A percentile compares a stretch with the other conserved stretches of the same genome.
These are phyloP conservation scores for Metarhizium brunneum DNA, from an alignment of 2,329 filamentous ascomycete species.

Conservation along the genomic window DNA sequence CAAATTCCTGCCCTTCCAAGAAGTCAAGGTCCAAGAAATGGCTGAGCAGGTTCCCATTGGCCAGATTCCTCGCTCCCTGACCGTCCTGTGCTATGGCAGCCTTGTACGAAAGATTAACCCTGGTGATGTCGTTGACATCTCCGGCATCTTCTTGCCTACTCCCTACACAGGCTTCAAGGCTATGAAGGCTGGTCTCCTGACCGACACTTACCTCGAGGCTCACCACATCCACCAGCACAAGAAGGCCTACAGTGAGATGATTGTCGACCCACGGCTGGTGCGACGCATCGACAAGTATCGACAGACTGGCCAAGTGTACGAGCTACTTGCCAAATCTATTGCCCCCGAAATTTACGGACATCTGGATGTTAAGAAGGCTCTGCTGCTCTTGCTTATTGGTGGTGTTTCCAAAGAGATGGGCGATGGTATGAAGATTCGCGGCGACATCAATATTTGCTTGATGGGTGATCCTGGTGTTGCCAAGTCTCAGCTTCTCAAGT, in stretches of 20 bases:
- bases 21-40: slow-evolving; percentile 97
- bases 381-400: slow-evolving; percentile 89
- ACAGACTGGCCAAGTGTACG: slow-evolving; percentile 84
- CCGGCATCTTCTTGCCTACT: slow-evolving; percentile 91
- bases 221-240: slow-evolving; percentile 94
- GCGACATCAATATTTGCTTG: slow-evolving; percentile 95
- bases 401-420: slow-evolving; percentile 95
- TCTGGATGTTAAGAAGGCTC: slow-evolving; percentile 93
- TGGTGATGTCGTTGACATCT: slow-evolving; percentile 87
- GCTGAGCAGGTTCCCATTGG: slow-evolving; percentile 98
- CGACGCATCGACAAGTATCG: slow-evolving; percentile 79
- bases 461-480: slow-evolving; percentile 99
- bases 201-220: slow-evolving; percentile 93
- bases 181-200: slow-evolving; percentile 90
- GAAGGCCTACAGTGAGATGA: slow-evolving; percentile 91
- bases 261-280: slow-evolving; percentile 69
- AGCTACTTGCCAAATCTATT: slow-evolving; percentile 90
- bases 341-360: slow-evolving; percentile 97
- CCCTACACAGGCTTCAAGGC: slow-evolving; percentile 99
- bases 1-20: slow-evolving; percentile 95
- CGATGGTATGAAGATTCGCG: slow-evolving; percentile 97
- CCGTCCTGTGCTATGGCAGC: slow-evolving; percentile 79
- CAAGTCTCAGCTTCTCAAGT: slow-evolving; percentile 96
- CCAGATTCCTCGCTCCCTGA: slow-evolving; percentile 88
- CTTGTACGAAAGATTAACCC: slow-evolving; percentile 82